Evolutionary conservation across 805 yeast species (phyloP), one percentile per base, ranked within the genome.

Genomic region (Wickerhamomyces chaumierensis): DNA sequence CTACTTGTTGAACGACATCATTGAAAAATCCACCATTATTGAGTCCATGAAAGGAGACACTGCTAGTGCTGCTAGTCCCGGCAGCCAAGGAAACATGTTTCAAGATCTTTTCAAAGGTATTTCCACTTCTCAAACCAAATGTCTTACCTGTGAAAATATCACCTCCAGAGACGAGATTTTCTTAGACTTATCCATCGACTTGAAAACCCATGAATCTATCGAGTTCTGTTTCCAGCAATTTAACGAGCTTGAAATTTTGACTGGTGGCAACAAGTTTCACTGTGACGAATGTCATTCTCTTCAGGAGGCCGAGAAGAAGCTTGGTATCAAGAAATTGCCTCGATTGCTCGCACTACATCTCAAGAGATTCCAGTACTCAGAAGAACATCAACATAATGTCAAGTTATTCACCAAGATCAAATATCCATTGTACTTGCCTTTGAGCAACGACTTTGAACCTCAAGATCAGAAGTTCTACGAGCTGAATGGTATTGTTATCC

Each of bases 291-390:
- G 98, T 53, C 79, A 81, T 43, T 83, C 94, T 0, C 68, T 88
- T 36, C 96, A 92, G 60, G 96, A 90, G 51, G 97, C 97, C 3
- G 85, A 86, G 44, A 86, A 90, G 57, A 73, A 90, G 7, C 87
- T 88, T 61, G 84, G 82, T 42, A 63, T 92, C 35, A 81, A 79
- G 47, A 68, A 71, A 46, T 61, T 87, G 14, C 97, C 98, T 1
- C 77, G 76, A 43, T 69, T 83, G 6, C 62, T 92, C 38, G 80
- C 94, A 1, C 66, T 92, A 36, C 96, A 92, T 58, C 66, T 92
- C 48, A 92, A 92, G 58, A 65, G 98, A 48, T 92, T 92, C 68
- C 86, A 92, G 58, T 92, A 86, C 60, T 79, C 83, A 39, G 97
- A 92, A 53, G 77, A 70, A 39, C 68, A 80, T 42, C 86, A 83